Conservation (phyloP, 371 early-diverging fungal genomes). For the Apophysomyces elegans region DNA sequence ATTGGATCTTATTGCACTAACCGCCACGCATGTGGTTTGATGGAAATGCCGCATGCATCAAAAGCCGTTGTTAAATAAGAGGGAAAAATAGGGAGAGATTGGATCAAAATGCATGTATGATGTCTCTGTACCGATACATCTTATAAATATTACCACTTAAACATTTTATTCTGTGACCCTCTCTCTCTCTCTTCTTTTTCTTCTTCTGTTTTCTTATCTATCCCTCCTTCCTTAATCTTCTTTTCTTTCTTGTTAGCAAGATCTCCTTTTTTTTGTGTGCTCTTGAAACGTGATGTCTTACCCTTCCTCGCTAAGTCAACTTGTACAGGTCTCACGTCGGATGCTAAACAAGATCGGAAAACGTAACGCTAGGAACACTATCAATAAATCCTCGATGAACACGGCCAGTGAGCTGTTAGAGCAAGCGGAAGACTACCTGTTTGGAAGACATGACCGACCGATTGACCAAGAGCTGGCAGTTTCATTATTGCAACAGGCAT, state of each 20-base stretch:
- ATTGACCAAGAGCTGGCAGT: slow-evolving; percentile 47
- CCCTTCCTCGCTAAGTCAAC: slow-evolving; percentile 10
- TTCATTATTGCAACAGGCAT: slow-evolving; percentile 42
- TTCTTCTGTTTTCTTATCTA: slow-evolving; percentile 2
- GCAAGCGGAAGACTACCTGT: slow-evolving; percentile 41
- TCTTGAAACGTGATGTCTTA: slow-evolving; percentile 1
- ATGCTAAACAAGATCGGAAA: slow-evolving; percentile 12
- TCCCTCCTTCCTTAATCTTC: not conserved
- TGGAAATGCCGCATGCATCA: not conserved
- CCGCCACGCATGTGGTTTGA: slow-evolving; percentile 5
- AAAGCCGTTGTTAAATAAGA: slow-evolving; percentile 1
- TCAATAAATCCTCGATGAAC: not conserved
- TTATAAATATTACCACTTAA: slow-evolving; percentile 10
- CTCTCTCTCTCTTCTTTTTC: slow-evolving; percentile 2
- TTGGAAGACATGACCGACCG: slow-evolving; percentile 53
- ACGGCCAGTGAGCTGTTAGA: slow-evolving; percentile 21
- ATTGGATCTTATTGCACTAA: not conserved
- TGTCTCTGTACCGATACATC: not conserved
- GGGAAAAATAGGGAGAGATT: not conserved
- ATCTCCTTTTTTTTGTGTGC: not conserved
- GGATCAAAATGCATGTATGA: slow-evolving; percentile 7
- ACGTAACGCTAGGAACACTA: not conserved
- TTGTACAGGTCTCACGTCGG: slow-evolving; percentile 24
- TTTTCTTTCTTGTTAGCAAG: not conserved
- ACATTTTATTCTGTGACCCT: not conserved